A percentile compares a stretch with the other conserved stretches of the same genome.
These are phyloP conservation scores for Senna tora DNA, from an alignment of 306 rosid species.

Conservation along the genomic window DNA sequence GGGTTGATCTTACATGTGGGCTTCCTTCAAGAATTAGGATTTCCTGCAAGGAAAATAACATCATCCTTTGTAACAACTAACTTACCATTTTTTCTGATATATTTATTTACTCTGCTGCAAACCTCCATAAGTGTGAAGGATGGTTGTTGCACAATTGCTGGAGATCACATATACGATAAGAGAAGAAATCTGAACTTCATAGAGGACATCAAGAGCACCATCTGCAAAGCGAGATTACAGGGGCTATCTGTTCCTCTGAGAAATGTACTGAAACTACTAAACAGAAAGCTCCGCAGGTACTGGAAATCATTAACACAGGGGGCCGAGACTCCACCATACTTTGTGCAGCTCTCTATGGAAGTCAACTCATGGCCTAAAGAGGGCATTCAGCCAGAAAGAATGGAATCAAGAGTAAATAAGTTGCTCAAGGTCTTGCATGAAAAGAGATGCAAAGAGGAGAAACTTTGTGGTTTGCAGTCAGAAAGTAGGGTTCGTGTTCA, in stretches of 20 bases:
- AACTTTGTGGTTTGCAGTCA: conserved; percentile 57
- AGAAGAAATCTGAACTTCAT: conserved; percentile 49
- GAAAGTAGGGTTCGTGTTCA: conserved; percentile 88
- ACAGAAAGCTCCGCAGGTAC: conserved; percentile 64
- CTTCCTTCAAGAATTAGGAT: conserved; percentile 78
- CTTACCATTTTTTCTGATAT: conserved; percentile 78
- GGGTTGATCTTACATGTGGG: conserved; percentile 53
- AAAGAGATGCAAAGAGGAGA: conserved; percentile 63
- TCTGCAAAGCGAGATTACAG: conserved; percentile 34
- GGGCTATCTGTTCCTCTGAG: conserved; percentile 36
- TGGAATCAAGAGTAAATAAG: conserved; percentile 79
- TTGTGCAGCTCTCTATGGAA: conserved; percentile 84
- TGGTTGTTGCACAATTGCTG: conserved; percentile 72
- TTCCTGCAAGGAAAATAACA: conserved; percentile 63
- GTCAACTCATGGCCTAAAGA: conserved; percentile 79
- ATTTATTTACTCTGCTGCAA: conserved; percentile 85
- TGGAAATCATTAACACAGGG: conserved; percentile 85
- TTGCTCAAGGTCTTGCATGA: conserved; percentile 65
- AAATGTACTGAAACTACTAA: conserved; percentile 49
- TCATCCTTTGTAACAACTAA: conserved; percentile 80
- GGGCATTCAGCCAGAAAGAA: conserved; percentile 87
- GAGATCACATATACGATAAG: conserved; percentile 52
- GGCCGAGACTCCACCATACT: conserved; percentile 95
- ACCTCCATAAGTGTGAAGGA: conserved; percentile 85
- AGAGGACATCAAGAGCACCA: conserved; percentile 43